Conservation (phyloP, 2,329 filamentous ascomycete species). For the Blastomyces silverae region DNA sequence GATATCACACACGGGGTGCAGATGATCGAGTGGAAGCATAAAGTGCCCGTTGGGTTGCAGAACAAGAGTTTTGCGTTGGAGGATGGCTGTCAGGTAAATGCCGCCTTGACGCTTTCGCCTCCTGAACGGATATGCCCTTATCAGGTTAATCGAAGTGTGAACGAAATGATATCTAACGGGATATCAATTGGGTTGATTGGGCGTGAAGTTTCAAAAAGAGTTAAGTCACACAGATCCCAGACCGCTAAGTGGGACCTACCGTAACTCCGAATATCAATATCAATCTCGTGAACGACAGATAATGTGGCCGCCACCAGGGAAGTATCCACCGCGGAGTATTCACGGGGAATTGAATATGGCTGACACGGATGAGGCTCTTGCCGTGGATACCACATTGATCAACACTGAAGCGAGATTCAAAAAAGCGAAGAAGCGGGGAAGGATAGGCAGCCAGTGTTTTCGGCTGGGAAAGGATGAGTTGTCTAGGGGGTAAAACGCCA, state of each 20-base stretch:
- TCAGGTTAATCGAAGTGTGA: background rate
- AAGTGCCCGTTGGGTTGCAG: conserved; percentile 6
- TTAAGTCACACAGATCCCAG: conserved; percentile 3
- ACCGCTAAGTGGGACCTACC: conserved; percentile 1
- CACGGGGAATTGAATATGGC: conserved; percentile 32
- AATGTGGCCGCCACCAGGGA: conserved; percentile 19
- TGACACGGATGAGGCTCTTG: conserved; percentile 31
- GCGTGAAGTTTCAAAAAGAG: background rate
- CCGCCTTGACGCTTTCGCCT: background rate
- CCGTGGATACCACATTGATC: conserved; percentile 26
- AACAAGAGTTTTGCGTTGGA: background rate
- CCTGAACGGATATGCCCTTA: background rate
- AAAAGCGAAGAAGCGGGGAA: conserved; percentile 14
- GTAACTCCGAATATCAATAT: conserved; percentile 12
- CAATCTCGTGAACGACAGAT: conserved; percentile 21
- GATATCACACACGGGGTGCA: background rate
- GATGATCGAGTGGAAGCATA: background rate
- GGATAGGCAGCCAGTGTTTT: conserved; percentile 17
- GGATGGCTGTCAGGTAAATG: background rate
- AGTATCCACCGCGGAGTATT: conserved; percentile 20
- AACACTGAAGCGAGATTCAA: conserved; percentile 14
- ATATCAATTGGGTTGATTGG: conserved; percentile 10
- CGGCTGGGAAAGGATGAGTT: conserved; percentile 14
- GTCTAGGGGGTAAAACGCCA: conserved; percentile 13
- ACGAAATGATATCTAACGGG: background rate